Evolutionary conservation across 148 eudicot species (phyloP).

Genomic region (Pharnaceum exiguum): DNA sequence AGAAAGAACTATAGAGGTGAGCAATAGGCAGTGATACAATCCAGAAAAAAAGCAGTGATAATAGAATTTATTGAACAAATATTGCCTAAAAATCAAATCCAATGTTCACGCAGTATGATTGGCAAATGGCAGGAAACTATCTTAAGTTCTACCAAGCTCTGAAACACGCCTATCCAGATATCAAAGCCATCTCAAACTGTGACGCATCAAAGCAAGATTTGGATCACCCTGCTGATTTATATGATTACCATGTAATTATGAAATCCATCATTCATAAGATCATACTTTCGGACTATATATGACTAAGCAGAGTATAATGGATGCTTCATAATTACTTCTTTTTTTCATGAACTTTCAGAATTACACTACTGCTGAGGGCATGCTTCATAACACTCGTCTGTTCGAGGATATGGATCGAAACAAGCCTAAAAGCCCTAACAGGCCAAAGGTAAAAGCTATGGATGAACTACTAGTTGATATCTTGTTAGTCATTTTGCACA

Average conservation of each 20-base stretch:
- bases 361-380: conserved; percentile 7
- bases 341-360: neutral
- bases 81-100: no score
- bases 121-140: no score
- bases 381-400: conserved; percentile 5
- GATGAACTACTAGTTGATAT: neutral
- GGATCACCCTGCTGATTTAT: conserved; percentile 31
- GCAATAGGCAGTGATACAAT: no score
- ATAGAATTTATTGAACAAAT: no score
- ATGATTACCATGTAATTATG: conserved; percentile 18
- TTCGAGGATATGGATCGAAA: conserved; percentile 11
- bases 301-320: neutral
- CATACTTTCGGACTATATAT: neutral
- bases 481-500: neutral
- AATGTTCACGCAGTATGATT: no score
- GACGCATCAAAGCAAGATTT: conserved; percentile 10
- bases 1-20: conserved; percentile 3
- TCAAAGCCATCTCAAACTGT: conserved; percentile 30
- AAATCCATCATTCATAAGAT: neutral
- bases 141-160: conserved; percentile 23
- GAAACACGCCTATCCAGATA: conserved; percentile 19
- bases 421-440: neutral
- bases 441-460: conserved; percentile 19
- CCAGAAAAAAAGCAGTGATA: no score
- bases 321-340: neutral